Evolutionary conservation across 1,139 yeast genomes (phyloP).

Genomic region (Tardiomyces blankii): DNA sequence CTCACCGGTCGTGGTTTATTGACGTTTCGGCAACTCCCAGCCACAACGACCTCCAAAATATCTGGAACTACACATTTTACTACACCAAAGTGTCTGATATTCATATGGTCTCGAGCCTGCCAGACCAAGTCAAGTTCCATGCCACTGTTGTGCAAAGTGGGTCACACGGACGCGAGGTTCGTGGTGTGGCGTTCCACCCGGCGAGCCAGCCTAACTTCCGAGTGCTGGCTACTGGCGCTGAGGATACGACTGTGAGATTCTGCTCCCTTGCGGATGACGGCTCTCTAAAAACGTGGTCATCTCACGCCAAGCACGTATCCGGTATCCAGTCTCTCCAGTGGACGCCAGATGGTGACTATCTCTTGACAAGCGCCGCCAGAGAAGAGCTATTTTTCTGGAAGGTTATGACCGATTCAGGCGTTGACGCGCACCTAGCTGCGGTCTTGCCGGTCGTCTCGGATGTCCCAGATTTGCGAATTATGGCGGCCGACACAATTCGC

Average conservation of each 20-base stretch:
- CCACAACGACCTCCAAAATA: conserved; percentile 8
- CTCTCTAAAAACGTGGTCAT: conserved; percentile 38
- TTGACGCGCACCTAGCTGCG: conserved; percentile 16
- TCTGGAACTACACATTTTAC: conserved; percentile 24
- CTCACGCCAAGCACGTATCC: conserved; percentile 71
- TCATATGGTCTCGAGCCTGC: conserved; percentile 11
- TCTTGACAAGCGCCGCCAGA: conserved; percentile 72
- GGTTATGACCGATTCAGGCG: conserved; percentile 20
- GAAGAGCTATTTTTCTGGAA: conserved; percentile 86
- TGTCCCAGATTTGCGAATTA: conserved; percentile 75
- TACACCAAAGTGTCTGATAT: conserved; percentile 42
- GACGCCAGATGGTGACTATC: conserved; percentile 35
- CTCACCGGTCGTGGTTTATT: conserved; percentile 75
- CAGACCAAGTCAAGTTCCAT: conserved; percentile 1
- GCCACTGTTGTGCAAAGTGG: conserved; percentile 33
- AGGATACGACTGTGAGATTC: conserved; percentile 69
- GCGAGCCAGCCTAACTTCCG: conserved; percentile 13
- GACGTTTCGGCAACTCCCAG: conserved; percentile 14
- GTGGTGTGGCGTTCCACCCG: conserved; percentile 25
- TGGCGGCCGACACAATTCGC: conserved; percentile 41
- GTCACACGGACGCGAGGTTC: conserved; percentile 77
- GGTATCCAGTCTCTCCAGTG: conserved; percentile 74
- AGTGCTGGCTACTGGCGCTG: conserved; percentile 63
- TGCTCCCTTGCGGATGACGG: conserved; percentile 31
- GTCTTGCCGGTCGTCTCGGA: conserved; percentile 29